Percentiles rank a stretch among this genome's conserved stretches.
Conservation (phyloP, 805 yeast species). For the Nakazawaea wyomingensis region DNA sequence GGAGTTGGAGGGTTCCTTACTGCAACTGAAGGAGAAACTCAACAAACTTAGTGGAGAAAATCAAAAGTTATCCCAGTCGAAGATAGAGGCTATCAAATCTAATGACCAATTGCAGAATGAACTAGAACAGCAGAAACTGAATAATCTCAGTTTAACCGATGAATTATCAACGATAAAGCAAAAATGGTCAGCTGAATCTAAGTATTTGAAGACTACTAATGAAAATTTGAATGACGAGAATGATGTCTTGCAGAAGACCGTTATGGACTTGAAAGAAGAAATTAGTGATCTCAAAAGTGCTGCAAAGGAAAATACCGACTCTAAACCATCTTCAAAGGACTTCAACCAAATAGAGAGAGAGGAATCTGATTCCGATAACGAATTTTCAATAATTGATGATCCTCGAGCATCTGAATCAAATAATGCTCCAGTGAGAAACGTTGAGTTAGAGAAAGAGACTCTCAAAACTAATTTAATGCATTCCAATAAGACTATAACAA, state of each 20-base stretch:
- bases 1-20: constrained; percentile 52
- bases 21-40: constrained; percentile 36
- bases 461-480: constrained; percentile 57
- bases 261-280: constrained; percentile 20
- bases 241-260: constrained; percentile 45
- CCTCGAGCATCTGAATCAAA: constrained; percentile 31
- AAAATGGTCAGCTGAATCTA: constrained; percentile 36
- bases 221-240: constrained; percentile 66
- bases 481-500: constrained; percentile 60
- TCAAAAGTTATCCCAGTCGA: constrained; percentile 34
- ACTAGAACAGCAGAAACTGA: constrained; percentile 40
- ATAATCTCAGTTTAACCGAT: constrained; percentile 33
- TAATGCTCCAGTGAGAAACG: constrained; percentile 33
- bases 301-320: neutral
- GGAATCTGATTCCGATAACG: constrained; percentile 33
- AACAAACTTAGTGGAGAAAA: constrained; percentile 35
- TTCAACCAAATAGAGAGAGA: constrained; percentile 18
- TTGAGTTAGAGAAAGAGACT: constrained; percentile 59
- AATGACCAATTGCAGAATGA: constrained; percentile 37
- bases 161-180: constrained; percentile 32
- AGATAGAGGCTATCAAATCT: constrained; percentile 18
- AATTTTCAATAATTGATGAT: constrained; percentile 21
- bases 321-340: constrained; percentile 2
- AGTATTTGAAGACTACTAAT: constrained; percentile 45
- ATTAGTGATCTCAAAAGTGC: neutral